phyloP scores from a whole-genome alignment of 306 rosid genomes.

The Prunus campanulata region DNA sequence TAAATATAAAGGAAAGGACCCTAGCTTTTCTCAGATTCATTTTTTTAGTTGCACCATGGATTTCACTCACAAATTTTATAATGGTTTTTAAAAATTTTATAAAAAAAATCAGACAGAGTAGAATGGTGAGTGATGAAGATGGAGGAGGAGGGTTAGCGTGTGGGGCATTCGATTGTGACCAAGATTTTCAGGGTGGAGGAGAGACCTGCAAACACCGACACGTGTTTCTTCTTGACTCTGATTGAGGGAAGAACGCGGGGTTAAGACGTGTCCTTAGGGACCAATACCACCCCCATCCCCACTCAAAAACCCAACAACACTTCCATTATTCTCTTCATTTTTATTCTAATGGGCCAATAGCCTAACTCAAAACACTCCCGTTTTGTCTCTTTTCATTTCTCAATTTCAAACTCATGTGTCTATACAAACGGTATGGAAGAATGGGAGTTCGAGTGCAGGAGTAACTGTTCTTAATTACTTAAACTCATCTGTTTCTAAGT shows the following conservation, averaged over 20 bases:
- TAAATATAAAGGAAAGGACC: background rate
- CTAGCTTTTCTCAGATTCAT: background rate
- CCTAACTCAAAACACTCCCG: background rate
- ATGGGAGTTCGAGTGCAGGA: no score
- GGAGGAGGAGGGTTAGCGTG: constrained; percentile 43
- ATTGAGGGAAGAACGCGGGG: constrained; percentile 64
- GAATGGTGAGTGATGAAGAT: background rate
- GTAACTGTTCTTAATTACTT: no score
- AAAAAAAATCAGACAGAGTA: no score
- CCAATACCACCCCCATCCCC: constrained; percentile 22
- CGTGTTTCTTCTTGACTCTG: constrained; percentile 41
- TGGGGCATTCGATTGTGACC: constrained; percentile 56
- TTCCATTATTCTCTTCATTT: background rate
- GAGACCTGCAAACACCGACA: constrained; percentile 34
- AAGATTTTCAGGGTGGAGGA: constrained; percentile 18
- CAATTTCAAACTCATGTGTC: background rate
- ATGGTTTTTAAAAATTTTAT: no score
- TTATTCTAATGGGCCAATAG: constrained; percentile 40
- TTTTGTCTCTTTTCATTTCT: background rate
- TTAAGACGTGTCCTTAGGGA: constrained; percentile 49
- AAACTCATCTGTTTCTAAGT: no score
- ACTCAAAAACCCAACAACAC: constrained; percentile 7
- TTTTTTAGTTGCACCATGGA: background rate
- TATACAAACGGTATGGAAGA: no score
- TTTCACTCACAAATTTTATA: background rate